phyloP scores from a whole-genome alignment of 2,329 filamentous ascomycete genomes.

The Venturia carpophila region DNA sequence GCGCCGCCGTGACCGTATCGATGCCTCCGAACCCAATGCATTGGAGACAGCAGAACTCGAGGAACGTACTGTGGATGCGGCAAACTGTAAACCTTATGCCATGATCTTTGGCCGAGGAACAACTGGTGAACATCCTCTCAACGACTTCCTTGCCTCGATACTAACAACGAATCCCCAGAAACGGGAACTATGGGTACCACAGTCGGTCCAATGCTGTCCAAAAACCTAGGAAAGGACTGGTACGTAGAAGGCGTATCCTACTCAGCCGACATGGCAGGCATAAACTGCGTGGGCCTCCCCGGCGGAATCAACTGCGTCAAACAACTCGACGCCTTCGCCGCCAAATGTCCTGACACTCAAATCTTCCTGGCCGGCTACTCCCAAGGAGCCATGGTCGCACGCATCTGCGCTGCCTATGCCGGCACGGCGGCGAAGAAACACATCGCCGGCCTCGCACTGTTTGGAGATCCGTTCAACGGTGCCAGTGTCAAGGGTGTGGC shows the following conservation, averaged over 20 bases:
- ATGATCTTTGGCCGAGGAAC: slow-evolving; percentile 13
- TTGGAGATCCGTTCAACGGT: slow-evolving; percentile 18
- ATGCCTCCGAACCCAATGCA: neutral
- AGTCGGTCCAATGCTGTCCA: neutral
- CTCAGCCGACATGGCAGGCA: slow-evolving; percentile 4
- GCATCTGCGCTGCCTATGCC: slow-evolving; percentile 13
- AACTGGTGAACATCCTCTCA: neutral
- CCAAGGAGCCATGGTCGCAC: slow-evolving; percentile 16
- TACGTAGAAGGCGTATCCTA: slow-evolving; percentile 11
- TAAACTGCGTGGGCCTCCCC: slow-evolving; percentile 13
- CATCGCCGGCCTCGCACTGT: neutral
- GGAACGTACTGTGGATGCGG: neutral
- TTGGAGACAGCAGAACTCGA: neutral
- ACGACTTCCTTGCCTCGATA: neutral
- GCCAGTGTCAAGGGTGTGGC: slow-evolving; percentile 7
- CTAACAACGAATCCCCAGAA: neutral
- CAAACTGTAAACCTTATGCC: neutral
- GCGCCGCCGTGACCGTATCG: neutral
- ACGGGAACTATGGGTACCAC: neutral
- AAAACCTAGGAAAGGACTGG: neutral
- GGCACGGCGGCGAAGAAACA: neutral
- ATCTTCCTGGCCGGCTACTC: slow-evolving; percentile 11
- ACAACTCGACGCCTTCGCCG: neutral
- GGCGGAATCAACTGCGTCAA: slow-evolving; percentile 9
- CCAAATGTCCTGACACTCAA: slow-evolving; percentile 8